Evolutionary conservation across 192 early-diverging fungal species (phyloP).

Genomic region (Backusella macrospora): DNA sequence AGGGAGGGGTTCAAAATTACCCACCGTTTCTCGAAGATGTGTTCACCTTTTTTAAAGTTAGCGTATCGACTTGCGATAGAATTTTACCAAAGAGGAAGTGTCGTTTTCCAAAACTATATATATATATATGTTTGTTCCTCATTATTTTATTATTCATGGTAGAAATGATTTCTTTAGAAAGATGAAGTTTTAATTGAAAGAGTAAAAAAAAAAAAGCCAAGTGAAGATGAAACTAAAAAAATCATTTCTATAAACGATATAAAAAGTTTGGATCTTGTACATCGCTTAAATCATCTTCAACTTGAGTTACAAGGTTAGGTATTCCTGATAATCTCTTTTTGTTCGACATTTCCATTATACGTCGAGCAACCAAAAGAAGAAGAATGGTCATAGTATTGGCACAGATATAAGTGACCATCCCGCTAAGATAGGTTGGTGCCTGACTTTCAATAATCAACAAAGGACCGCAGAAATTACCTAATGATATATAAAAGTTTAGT

Average conservation of each 20-base stretch:
- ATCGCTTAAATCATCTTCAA: conserved; percentile 29
- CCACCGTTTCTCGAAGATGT: too few species aligned
- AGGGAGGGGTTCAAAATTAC: too few species aligned
- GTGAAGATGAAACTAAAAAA: too few species aligned
- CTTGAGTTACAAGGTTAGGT: background rate
- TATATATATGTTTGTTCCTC: too few species aligned
- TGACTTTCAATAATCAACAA: conserved; percentile 20
- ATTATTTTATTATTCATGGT: too few species aligned
- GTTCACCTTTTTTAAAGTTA: too few species aligned
- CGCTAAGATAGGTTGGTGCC: conserved; percentile 9
- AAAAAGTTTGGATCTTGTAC: conserved; percentile 23
- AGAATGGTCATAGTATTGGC: conserved; percentile 8
- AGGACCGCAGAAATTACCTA: conserved; percentile 26
- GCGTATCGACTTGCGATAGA: too few species aligned
- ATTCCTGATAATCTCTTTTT: conserved; percentile 10
- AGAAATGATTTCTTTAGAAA: too few species aligned
- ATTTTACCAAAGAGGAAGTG: too few species aligned
- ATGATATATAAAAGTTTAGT: background rate
- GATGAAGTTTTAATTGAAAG: too few species aligned
- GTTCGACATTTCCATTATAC: conserved; percentile 17
- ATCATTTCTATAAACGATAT: background rate
- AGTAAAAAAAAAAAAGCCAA: too few species aligned
- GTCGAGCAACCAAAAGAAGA: conserved; percentile 7
- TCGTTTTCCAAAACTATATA: too few species aligned
- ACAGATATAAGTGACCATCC: conserved; percentile 15